Conservation (phyloP, 345 rosid genomes). For the Eucalyptus guilfoylei region DNA sequence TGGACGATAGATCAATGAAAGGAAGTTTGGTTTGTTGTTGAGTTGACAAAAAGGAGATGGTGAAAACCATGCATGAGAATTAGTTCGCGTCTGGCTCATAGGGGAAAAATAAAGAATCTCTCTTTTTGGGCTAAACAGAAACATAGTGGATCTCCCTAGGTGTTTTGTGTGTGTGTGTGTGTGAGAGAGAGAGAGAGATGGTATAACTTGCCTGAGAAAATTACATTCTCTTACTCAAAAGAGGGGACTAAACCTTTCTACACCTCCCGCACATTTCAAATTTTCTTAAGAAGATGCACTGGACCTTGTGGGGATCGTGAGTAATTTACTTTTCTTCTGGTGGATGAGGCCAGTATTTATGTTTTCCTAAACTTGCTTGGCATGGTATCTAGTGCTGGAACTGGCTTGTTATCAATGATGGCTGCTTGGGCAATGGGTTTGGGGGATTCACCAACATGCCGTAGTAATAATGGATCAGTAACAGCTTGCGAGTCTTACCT, state of each 20-base stretch:
- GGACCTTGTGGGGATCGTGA: not conserved
- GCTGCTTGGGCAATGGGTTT: constrained; percentile 55
- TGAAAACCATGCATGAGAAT: not conserved
- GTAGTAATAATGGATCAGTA: constrained; percentile 21
- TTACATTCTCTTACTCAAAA: not conserved
- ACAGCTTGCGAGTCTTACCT: constrained; percentile 93
- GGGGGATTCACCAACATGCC: not conserved
- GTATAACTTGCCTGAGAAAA: not conserved
- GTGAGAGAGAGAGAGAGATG: not conserved
- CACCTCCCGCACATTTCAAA: not conserved
- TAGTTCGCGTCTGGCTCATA: not conserved
- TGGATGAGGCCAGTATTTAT: not conserved
- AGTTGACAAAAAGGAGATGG: not conserved
- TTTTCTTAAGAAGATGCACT: not conserved
- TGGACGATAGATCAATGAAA: not conserved
- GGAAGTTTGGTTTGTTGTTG: not conserved
- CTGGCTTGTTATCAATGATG: constrained; percentile 96
- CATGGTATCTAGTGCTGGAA: constrained; percentile 63
- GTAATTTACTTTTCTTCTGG: not conserved
- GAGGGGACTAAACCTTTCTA: not conserved
- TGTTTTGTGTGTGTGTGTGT: not conserved
- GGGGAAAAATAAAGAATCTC: not conserved
- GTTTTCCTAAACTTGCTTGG: not conserved
- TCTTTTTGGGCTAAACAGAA: not conserved
- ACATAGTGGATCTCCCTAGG: not conserved